Evolutionary conservation across 2,329 filamentous ascomycete genomes (phyloP).

Genomic region (Aureobasidium namibiae): DNA sequence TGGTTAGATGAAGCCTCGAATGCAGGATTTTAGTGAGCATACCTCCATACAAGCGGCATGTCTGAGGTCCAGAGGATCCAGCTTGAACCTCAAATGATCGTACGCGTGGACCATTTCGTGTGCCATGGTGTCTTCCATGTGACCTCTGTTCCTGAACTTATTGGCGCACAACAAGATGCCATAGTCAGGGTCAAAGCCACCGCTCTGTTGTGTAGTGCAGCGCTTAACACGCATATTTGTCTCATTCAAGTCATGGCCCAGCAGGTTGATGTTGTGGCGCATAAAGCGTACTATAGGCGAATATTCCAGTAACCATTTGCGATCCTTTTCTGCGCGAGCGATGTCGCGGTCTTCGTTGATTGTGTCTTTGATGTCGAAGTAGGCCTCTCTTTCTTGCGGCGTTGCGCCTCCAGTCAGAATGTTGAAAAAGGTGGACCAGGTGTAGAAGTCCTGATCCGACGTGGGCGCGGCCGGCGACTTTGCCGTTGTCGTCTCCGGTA

Average conservation of each 20-base stretch:
- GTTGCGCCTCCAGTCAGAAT: constrained; percentile 69
- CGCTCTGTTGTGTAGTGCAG: constrained; percentile 64
- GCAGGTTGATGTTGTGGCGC: constrained; percentile 66
- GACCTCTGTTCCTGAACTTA: constrained; percentile 68
- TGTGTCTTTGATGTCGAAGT: constrained; percentile 67
- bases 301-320: constrained; percentile 76
- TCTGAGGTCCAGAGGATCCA: constrained; percentile 72
- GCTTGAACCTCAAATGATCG: constrained; percentile 54
- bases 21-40: constrained; percentile 21
- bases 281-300: constrained; percentile 84
- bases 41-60: constrained; percentile 95
- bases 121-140: constrained; percentile 64
- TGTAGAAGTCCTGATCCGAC: constrained; percentile 35
- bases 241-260: constrained; percentile 67
- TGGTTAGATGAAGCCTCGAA: neutral
- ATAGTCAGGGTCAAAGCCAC: constrained; percentile 78
- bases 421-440: constrained; percentile 79
- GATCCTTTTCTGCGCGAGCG: constrained; percentile 68
- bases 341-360: constrained; percentile 72
- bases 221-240: constrained; percentile 74
- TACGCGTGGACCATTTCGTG: constrained; percentile 18
- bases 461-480: constrained; percentile 12
- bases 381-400: constrained; percentile 60
- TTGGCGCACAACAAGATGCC: constrained; percentile 93
- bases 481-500: constrained; percentile 5